Evolutionary conservation across 345 rosid species (phyloP), one percentile per base, ranked within the genome.

Genomic region (Salix brachista): DNA sequence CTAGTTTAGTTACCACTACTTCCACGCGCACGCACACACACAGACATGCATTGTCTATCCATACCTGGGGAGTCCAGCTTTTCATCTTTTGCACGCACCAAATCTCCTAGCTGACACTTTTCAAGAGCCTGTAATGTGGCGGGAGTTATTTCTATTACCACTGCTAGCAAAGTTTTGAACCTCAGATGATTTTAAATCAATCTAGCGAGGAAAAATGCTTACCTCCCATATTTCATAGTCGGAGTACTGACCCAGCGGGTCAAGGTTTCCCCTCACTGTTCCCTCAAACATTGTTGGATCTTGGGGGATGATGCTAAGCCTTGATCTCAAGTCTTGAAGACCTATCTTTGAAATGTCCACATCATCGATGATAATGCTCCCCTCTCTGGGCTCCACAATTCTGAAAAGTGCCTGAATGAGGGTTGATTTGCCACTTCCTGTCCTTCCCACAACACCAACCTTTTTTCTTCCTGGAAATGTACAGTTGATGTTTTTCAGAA

Each of bases 371-470:
- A 88, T 76, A 77, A 94, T 92, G 75, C 91, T 91, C 77, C 99
- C 99, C 65, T 91, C 89, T 80, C 88, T 88, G 19, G 97, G 90
- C 72, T 94, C 97, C 23, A 92, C 89, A 65, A 92, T 92, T 82
- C 99, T 89, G 86, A 94, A 94, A 44, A 94, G 60, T 60, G 97
- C 97, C 78, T 92, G 99, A 79, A 89, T 91, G 10, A 94, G 85
- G 41, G 99, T 94, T 74, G 99, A 92, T 83, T 94, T 94, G 70
- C 99, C 97, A 67, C 98, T 92, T 69, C 97, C 97, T 65, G 97
- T 94, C 84, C 98, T 90, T 81, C 97, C 98, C 48, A 94, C 98
- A 19, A 94, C 97, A 48, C 98, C 98, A 58, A 94, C 85, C 84
- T 91, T 94, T 74, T 83, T 90, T 79, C 88, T 82, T 83, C 95